These are phyloP conservation scores for Amylocarpus encephaloides DNA, from an alignment of 2,329 filamentous ascomycete genomes.

Conservation along the genomic window DNA sequence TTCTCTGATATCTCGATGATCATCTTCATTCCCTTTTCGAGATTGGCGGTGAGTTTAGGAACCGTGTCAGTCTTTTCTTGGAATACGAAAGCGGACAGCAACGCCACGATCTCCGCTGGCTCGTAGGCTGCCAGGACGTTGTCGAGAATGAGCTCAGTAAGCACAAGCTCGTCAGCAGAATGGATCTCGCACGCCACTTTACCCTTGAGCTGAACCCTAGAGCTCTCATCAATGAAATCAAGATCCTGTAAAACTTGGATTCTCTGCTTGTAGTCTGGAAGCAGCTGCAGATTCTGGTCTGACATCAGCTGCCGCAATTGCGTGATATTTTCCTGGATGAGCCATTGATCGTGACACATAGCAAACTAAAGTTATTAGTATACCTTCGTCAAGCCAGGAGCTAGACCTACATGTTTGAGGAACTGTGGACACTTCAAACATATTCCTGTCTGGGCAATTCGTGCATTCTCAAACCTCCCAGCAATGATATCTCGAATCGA, in stretches of 20 bases:
- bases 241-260: conserved; percentile 88
- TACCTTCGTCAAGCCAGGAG: background rate
- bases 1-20: conserved; percentile 90
- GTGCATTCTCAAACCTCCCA: conserved; percentile 58
- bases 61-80: conserved; percentile 87
- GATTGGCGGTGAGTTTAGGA: conserved; percentile 72
- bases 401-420: conserved; percentile 70
- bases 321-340: conserved; percentile 88
- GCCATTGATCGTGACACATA: conserved; percentile 95
- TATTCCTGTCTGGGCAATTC: conserved; percentile 55
- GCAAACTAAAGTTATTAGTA: conserved; percentile 56
- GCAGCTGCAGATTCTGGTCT: conserved; percentile 89
- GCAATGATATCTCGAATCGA: conserved; percentile 73
- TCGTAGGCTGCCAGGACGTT: conserved; percentile 95
- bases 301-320: conserved; percentile 85
- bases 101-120: conserved; percentile 89
- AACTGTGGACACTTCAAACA: conserved; percentile 71
- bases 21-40: conserved; percentile 75
- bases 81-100: conserved; percentile 93
- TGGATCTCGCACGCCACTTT: conserved; percentile 99
- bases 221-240: conserved; percentile 80
- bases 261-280: conserved; percentile 95
- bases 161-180: conserved; percentile 89
- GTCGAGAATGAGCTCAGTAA: conserved; percentile 93
- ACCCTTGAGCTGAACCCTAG: conserved; percentile 89